Percentiles rank a stretch among this genome's conserved stretches.
phyloP scores from a whole-genome alignment of 2,329 filamentous ascomycete genomes.

The Sporothrix luriei region DNA sequence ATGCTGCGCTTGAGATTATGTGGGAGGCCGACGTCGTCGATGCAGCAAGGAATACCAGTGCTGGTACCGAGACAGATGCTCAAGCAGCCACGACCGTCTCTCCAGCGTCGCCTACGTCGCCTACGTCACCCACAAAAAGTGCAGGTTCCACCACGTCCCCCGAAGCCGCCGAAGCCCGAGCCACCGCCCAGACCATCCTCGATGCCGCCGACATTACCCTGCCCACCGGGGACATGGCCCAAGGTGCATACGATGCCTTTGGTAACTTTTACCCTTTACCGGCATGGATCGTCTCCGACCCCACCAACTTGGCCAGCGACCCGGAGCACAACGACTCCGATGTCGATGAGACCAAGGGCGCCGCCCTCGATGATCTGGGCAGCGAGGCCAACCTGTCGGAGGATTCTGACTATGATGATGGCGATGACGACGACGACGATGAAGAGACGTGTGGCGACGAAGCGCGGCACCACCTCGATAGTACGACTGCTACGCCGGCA shows the following conservation, averaged over 20 bases:
- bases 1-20: slow-evolving; percentile 67
- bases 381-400: slow-evolving; percentile 17
- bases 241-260: slow-evolving; percentile 71
- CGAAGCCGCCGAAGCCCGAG: slow-evolving; percentile 50
- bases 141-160: slow-evolving; percentile 40
- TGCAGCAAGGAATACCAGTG: not conserved
- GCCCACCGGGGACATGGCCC: slow-evolving; percentile 70
- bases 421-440: slow-evolving; percentile 30
- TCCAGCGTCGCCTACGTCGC: not conserved
- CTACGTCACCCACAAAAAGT: slow-evolving; percentile 29
- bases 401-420: slow-evolving; percentile 35
- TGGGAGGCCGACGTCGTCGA: slow-evolving; percentile 51
- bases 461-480: slow-evolving; percentile 26
- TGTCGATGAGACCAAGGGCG: slow-evolving; percentile 39
- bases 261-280: slow-evolving; percentile 72
- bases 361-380: slow-evolving; percentile 31
- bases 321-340: slow-evolving; percentile 32
- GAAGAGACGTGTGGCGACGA: slow-evolving; percentile 31
- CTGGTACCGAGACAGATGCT: not conserved
- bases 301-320: slow-evolving; percentile 54
- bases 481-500: not conserved
- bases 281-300: slow-evolving; percentile 69
- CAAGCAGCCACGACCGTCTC: not conserved
- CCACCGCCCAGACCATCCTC: slow-evolving; percentile 77
- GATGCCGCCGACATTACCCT: slow-evolving; percentile 75